These are phyloP conservation scores for Claviceps sp. DNA, from an alignment of 2,329 filamentous ascomycete genomes.

Conservation along the genomic window DNA sequence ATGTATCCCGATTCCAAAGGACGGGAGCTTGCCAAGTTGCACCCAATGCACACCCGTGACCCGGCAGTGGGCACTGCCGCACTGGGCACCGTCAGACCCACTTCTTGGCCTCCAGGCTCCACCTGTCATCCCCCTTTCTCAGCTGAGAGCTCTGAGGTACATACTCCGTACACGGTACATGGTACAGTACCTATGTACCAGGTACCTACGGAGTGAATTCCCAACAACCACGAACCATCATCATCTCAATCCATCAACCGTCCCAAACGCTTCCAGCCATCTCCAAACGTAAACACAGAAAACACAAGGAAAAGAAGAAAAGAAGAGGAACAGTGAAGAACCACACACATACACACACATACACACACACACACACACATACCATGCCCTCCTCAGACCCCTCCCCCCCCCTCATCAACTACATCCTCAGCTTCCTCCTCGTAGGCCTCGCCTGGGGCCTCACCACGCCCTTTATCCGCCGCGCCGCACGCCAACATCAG, in stretches of 20 bases:
- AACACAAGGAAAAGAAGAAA: neutral
- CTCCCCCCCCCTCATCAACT: conserved; percentile 54
- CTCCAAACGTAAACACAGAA: too few relatives aligned
- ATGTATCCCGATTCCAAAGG: too few relatives aligned
- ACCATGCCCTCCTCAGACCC: conserved; percentile 6
- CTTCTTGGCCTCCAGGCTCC: neutral
- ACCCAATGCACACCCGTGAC: too few relatives aligned
- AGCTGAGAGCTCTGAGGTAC: neutral
- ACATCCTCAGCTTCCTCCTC: conserved; percentile 76
- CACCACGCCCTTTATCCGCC: conserved; percentile 83
- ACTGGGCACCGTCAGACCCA: too few relatives aligned
- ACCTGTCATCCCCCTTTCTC: neutral
- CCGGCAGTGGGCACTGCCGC: too few relatives aligned
- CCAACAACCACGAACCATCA: neutral
- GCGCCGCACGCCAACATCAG: conserved; percentile 63
- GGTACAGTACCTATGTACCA: too few relatives aligned
- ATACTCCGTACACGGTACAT: too few relatives aligned
- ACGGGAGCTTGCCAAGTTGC: too few relatives aligned
- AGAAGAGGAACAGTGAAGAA: neutral
- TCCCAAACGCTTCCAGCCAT: neutral
- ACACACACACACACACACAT: too few relatives aligned
- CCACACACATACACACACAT: too few relatives aligned
- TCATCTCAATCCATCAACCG: neutral
- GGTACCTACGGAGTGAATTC: too few relatives aligned
- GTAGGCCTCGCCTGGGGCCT: conserved; percentile 89